Evolutionary conservation across 2,329 filamentous ascomycete species (phyloP).

Genomic region (Aspergillus jensenii): DNA sequence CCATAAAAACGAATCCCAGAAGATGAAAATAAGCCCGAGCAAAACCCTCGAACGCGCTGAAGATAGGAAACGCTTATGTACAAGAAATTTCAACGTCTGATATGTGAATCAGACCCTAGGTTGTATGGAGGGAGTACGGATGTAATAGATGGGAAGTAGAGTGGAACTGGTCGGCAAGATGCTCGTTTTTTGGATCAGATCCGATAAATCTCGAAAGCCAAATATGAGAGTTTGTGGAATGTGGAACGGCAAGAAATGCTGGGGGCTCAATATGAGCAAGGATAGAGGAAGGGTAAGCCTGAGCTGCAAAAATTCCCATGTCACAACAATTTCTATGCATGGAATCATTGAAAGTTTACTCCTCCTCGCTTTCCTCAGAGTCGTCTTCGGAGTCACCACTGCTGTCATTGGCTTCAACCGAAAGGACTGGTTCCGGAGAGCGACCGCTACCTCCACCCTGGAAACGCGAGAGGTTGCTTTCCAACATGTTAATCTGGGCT

Average conservation of each 20-base stretch:
- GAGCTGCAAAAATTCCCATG: slow-evolving; percentile 4
- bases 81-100: slow-evolving; percentile 18
- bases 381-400: slow-evolving; percentile 49
- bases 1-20: slow-evolving; percentile 5
- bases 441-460: slow-evolving; percentile 42
- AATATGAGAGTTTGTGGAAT: neutral
- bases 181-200: neutral
- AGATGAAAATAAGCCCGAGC: slow-evolving; percentile 6
- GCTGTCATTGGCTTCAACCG: slow-evolving; percentile 45
- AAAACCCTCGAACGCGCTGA: neutral
- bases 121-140: slow-evolving; percentile 8
- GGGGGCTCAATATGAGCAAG: neutral
- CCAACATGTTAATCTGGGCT: slow-evolving; percentile 49
- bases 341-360: slow-evolving; percentile 31
- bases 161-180: neutral
- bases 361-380: slow-evolving; percentile 51
- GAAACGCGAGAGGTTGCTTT: slow-evolving; percentile 48
- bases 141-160: neutral
- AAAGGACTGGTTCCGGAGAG: slow-evolving; percentile 44
- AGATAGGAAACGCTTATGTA: slow-evolving; percentile 21
- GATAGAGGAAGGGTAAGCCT: slow-evolving; percentile 5
- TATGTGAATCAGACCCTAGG: slow-evolving; percentile 8
- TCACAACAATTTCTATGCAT: neutral
- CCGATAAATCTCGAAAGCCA: neutral
- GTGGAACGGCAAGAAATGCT: neutral